Percentiles rank a stretch among this genome's conserved stretches.
Evolutionary conservation across 495 filamentous ascomycete genomes (phyloP).

Genomic region (Tuber magnatum): DNA sequence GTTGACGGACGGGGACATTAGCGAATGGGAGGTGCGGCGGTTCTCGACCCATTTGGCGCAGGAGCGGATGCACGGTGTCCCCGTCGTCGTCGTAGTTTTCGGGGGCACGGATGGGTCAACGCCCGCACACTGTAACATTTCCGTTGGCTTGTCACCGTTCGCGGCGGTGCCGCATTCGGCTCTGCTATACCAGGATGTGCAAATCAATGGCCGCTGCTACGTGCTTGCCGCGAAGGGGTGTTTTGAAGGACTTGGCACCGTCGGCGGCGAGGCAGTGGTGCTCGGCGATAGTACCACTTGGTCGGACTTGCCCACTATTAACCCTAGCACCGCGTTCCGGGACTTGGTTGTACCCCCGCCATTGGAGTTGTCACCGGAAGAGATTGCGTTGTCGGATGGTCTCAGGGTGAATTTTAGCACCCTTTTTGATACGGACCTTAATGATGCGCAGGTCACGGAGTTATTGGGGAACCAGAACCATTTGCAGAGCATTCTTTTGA

Average conservation of each 20-base stretch:
- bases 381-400: conserved; percentile 26
- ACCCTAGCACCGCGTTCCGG: conserved; percentile 27
- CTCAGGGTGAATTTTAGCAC: conserved; percentile 23
- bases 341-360: conserved; percentile 21
- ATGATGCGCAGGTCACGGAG: conserved; percentile 15
- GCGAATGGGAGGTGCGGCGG: conserved; percentile 10
- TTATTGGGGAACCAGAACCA: conserved; percentile 28
- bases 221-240: conserved; percentile 43
- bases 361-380: conserved; percentile 15
- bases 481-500: conserved; percentile 22
- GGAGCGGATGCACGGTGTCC: conserved; percentile 34
- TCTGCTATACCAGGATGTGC: conserved; percentile 41
- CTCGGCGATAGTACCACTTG: conserved; percentile 33
- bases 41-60: conserved; percentile 27
- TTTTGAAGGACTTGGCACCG: conserved; percentile 26
- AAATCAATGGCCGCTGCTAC: conserved; percentile 28
- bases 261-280: conserved; percentile 15
- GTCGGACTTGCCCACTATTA: conserved; percentile 36
- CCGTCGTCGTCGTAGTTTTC: conserved; percentile 38
- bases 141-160: conserved; percentile 44
- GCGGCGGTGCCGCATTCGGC: conserved; percentile 41
- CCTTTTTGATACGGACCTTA: conserved; percentile 25
- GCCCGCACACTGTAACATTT: conserved; percentile 41
- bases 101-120: neutral
- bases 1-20: conserved; percentile 40